Percentiles rank a stretch among this genome's conserved stretches.
These are phyloP conservation scores for Exsudoporus frostii DNA, from an alignment of 768 basidiomycete species.

Conservation along the genomic window DNA sequence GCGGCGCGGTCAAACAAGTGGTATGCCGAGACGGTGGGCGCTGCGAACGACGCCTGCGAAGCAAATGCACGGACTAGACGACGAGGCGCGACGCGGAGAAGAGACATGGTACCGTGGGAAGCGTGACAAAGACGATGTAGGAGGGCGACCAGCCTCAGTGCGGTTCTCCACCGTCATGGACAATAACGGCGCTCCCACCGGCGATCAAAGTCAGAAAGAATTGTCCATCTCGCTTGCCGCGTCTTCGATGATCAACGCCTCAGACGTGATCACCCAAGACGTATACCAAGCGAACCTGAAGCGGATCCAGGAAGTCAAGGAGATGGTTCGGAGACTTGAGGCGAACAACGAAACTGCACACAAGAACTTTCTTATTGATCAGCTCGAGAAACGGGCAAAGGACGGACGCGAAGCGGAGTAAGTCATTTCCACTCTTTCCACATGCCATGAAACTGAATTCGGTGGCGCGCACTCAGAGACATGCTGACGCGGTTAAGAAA, in stretches of 20 bases:
- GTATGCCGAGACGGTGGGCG: slow-evolving; percentile 50
- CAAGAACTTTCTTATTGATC: slow-evolving; percentile 31
- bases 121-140: slow-evolving; percentile 16
- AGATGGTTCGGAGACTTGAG: slow-evolving; percentile 29
- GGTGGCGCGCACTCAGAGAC: slow-evolving; percentile 12
- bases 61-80: slow-evolving; percentile 42
- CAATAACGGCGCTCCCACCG: slow-evolving; percentile 3
- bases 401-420: slow-evolving; percentile 48
- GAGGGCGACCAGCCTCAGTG: no score
- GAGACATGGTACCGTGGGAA: slow-evolving; percentile 17
- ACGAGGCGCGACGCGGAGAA: slow-evolving; percentile 3
- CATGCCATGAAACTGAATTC: not conserved
- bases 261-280: slow-evolving; percentile 19
- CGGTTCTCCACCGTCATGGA: slow-evolving; percentile 13
- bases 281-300: slow-evolving; percentile 23
- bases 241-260: slow-evolving; percentile 24
- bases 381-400: slow-evolving; percentile 36
- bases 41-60: slow-evolving; percentile 42
- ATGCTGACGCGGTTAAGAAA: slow-evolving; percentile 20
- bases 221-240: slow-evolving; percentile 18
- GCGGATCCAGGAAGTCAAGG: slow-evolving; percentile 31
- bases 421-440: slow-evolving; percentile 10
- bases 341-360: slow-evolving; percentile 41
- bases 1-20: slow-evolving; percentile 82
- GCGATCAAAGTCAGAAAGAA: slow-evolving; percentile 10